Evolutionary conservation across 2,329 filamentous ascomycete species (phyloP).

Genomic region (Fusarium tupiense): DNA sequence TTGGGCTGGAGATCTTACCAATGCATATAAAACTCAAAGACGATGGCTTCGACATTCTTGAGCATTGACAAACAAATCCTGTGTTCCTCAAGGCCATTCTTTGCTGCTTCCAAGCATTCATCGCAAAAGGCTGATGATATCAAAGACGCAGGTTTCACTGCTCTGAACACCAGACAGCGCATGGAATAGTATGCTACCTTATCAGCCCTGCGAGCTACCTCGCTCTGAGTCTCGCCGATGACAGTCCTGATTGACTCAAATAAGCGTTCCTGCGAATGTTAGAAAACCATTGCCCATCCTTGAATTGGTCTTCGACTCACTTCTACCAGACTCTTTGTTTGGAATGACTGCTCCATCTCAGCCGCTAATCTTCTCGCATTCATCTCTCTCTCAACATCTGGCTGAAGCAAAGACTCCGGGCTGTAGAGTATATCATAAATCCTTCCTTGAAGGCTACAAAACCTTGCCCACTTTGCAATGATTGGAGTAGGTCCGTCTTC

Average conservation of each 20-base stretch:
- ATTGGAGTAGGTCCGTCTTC: neutral
- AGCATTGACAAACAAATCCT: neutral
- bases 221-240: neutral
- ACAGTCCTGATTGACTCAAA: neutral
- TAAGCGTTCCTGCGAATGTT: neutral
- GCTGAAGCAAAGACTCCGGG: neutral
- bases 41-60: neutral
- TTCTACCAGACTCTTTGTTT: neutral
- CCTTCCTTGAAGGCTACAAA: neutral
- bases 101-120: neutral
- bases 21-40: conserved; percentile 2
- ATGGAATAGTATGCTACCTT: neutral
- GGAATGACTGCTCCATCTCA: neutral
- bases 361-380: neutral
- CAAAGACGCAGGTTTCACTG: neutral
- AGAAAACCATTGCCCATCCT: fast-evolving
- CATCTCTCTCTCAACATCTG: neutral
- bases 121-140: neutral
- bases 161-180: neutral
- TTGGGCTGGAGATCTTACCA: neutral
- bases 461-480: neutral
- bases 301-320: neutral
- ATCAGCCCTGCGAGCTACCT: neutral
- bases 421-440: neutral
- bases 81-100: neutral